Base-by-base conservation (phyloP, 2,329 filamentous ascomycete species). In the Huntiella savannae region DNA sequence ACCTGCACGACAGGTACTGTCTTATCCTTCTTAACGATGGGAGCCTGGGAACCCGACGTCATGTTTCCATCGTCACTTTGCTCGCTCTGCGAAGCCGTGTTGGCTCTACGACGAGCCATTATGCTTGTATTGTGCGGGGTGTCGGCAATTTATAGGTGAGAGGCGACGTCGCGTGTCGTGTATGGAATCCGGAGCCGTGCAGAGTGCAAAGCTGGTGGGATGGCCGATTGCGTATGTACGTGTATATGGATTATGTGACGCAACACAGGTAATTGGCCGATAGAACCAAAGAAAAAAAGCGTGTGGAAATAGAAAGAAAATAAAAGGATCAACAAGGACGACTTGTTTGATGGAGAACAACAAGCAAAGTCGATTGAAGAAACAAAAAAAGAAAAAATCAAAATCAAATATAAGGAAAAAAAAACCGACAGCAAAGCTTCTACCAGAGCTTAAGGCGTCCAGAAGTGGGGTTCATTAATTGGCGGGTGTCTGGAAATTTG, bases 11-110 rank as follows among this genome's bases (percentile, higher is more conserved):
- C 15, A n/a, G 42, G 4, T 12, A 36, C 38, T 17, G 38, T 1
- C 44, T 46, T 33, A 4, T 32, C 22, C 34, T 45, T 45, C 12
- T 16, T 38, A 10, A 12, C 52, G 45, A 56, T 55, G 11, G 54
- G 41, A 10, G 49, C 39, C 46, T 53, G 57, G 46, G 53, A 51
- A 47, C 56, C 55, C 38, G 57, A 56, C 19, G 60, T 43, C 11
- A 33, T 56, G 10, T 60, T 61, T 15, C 61, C 61, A 50, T 63
- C 62, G 55, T 81, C 78, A 58, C 76, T 81, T 55, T 69, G 69
- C 53, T 82, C 79, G 54, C 79, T 82, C 62, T 40, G 43, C 12
- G 83, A 76, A 67, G 78, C 82, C 49, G 73, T 76, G 54, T 76
- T 69, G 43, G 74, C 70, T 10, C 80, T 69, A 50, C 58, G 54